A percentile compares a stretch with the other conserved stretches of the same genome.
phyloP scores from a whole-genome alignment of 306 rosid species.

The Cyclanthera cordifolia region DNA sequence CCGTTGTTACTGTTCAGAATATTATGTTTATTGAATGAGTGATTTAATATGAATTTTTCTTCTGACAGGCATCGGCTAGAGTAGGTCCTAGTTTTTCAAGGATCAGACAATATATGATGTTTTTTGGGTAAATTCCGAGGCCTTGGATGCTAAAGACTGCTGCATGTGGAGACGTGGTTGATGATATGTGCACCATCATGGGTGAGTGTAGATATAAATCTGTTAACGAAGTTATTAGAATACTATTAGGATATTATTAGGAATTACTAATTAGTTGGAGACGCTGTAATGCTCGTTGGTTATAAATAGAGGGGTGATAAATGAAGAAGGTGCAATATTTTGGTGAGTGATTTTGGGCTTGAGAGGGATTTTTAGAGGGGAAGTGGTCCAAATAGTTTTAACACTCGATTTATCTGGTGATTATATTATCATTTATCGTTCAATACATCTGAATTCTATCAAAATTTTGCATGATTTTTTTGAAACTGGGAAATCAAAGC shows the following conservation, averaged over 20 bases:
- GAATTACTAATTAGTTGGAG: too few species aligned
- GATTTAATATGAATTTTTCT: not conserved
- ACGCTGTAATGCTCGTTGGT: too few species aligned
- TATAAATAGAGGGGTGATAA: too few species aligned
- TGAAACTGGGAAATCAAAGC: too few species aligned
- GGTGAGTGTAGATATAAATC: conserved; percentile 3
- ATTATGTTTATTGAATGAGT: not conserved
- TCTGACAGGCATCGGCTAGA: not conserved
- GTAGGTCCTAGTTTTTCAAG: not conserved
- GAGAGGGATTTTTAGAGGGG: too few species aligned
- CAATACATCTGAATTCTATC: not conserved
- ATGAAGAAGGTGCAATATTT: too few species aligned
- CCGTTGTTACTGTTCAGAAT: too few species aligned
- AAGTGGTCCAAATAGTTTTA: too few species aligned
- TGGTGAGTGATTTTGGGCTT: too few species aligned
- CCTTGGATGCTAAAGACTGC: not conserved
- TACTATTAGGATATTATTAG: too few species aligned
- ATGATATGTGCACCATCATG: not conserved
- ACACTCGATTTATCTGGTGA: too few species aligned
- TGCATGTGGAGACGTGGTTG: not conserved
- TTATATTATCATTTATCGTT: too few species aligned
- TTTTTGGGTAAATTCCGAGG: not conserved
- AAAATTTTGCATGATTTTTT: not conserved
- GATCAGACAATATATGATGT: not conserved
- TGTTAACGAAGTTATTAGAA: not conserved